phyloP scores from a whole-genome alignment of 257 asterid genomes.

The Parsonsia alboflavescens region DNA sequence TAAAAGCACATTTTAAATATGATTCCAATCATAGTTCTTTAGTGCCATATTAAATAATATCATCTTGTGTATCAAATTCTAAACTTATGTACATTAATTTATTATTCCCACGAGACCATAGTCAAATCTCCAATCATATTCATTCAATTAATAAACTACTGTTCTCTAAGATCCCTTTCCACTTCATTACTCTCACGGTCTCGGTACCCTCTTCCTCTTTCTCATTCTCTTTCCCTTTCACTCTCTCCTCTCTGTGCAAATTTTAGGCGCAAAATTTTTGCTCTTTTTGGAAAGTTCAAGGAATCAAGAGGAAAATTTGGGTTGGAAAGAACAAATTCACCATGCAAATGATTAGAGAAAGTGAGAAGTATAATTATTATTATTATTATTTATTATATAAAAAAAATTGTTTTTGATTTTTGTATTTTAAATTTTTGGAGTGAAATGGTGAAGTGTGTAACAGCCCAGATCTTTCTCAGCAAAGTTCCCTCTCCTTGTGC shows the following conservation, averaged over 20 bases:
- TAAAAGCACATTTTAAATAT: background rate
- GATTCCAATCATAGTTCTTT: background rate
- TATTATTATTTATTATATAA: background rate
- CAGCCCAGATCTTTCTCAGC: slow-evolving; percentile 22
- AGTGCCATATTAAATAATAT: background rate
- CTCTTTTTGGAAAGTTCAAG: background rate
- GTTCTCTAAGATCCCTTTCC: background rate
- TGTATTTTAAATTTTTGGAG: background rate
- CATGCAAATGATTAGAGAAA: slow-evolving; percentile 7
- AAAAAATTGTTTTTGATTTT: background rate
- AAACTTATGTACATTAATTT: background rate
- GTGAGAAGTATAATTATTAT: slow-evolving; percentile 4
- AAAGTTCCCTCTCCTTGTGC: slow-evolving; percentile 20
- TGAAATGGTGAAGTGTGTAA: slow-evolving; percentile 14
- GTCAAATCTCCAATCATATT: slow-evolving; percentile 7
- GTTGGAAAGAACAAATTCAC: slow-evolving; percentile 2
- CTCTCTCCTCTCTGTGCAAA: background rate
- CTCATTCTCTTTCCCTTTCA: background rate
- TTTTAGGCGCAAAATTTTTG: background rate
- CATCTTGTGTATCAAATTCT: background rate
- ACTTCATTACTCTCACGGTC: no score
- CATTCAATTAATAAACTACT: slow-evolving; percentile 6
- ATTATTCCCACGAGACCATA: background rate
- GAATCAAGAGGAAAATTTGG: slow-evolving; percentile 3
- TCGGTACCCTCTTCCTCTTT: background rate